Evolutionary conservation across 2,329 filamentous ascomycete species (phyloP).

Genomic region (Phialemoniopsis sp.): DNA sequence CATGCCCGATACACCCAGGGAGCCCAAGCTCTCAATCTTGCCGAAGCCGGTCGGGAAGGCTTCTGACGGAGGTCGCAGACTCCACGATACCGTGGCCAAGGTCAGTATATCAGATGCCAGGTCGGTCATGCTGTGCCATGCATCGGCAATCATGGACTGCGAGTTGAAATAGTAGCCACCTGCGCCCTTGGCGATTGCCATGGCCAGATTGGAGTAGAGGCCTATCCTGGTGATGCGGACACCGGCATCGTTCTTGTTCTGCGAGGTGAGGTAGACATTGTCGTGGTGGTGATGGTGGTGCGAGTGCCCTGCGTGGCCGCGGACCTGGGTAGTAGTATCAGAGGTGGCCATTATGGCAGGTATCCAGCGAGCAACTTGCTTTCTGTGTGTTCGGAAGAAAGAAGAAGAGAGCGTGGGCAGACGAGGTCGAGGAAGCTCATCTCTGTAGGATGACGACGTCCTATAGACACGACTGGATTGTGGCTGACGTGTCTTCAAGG

Average conservation of each 20-base stretch:
- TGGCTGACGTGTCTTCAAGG: conserved; percentile 26
- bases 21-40: conserved; percentile 95
- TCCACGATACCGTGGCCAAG: conserved; percentile 90
- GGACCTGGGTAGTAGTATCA: conserved; percentile 33
- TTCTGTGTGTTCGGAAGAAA: conserved; percentile 9
- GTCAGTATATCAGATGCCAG: conserved; percentile 94
- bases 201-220: conserved; percentile 82
- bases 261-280: conserved; percentile 75
- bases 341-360: conserved; percentile 16
- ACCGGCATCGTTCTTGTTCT: conserved; percentile 85
- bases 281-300: conserved; percentile 80
- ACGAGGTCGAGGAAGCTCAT: conserved; percentile 10
- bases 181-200: conserved; percentile 89
- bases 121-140: conserved; percentile 92
- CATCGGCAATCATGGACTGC: conserved; percentile 87
- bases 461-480: conserved; percentile 20
- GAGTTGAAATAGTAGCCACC: conserved; percentile 95
- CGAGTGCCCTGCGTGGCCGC: conserved; percentile 47
- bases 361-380: conserved; percentile 13
- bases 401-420: conserved; percentile 12
- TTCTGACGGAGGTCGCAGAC: conserved; percentile 76
- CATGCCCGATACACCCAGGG: conserved; percentile 87
- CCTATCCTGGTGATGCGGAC: conserved; percentile 91
- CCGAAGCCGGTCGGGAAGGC: conserved; percentile 89
- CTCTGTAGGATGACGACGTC: conserved; percentile 14